Base-by-base conservation (phyloP, 2,329 filamentous ascomycete species). In the Ophiostoma populinum region DNA sequence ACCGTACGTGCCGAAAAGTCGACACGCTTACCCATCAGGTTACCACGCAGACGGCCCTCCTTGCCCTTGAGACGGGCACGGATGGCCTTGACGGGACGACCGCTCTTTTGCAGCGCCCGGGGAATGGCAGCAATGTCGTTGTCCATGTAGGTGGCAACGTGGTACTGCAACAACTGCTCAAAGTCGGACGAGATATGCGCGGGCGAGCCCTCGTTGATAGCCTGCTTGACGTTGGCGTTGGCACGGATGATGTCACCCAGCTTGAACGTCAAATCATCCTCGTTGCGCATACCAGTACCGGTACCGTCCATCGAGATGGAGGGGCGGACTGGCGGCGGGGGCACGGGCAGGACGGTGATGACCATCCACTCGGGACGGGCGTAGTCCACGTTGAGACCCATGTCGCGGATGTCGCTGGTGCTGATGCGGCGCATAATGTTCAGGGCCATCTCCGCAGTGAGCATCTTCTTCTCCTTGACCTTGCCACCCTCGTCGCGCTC, bases 251-350 rank as follows among this genome's bases (percentile, higher is more conserved):
- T 94, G 57, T 99, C 90, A 49, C 86, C 86, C 21, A 99, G 66
- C 61, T 99, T 99, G 70, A 94, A 98, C 0, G 90, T 99, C 68
- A 99, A 70, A 65, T 99, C 92, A 55, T 99, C 90, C 59, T 99
- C 90, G 52, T 90, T 90, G 43, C 90, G 80, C 64, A 87, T 76
- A 43, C 90, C 90, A 45, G 82, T 81, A 35, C 82, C 80, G 28
- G 83, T 92, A 35, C 90, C 86, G 51, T 95, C 92, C 62, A 95
- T 87, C 16, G 87, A 92, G 47, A 98, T 92, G 66, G 85, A 94
- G 5, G 90, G 90, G 36, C 90, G 80, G 24, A 99, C 92, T 3
- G 90, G 86, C 32, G 90, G 90, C 3, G 90, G 90, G 1, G 90
- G 90, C 1, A 98, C 92, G 5, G 90, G 86, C 31, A 99, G 67